Evolutionary conservation across 768 basidiomycete species (phyloP), one percentile per base, ranked within the genome.

Genomic region (Phylloporus sp.): DNA sequence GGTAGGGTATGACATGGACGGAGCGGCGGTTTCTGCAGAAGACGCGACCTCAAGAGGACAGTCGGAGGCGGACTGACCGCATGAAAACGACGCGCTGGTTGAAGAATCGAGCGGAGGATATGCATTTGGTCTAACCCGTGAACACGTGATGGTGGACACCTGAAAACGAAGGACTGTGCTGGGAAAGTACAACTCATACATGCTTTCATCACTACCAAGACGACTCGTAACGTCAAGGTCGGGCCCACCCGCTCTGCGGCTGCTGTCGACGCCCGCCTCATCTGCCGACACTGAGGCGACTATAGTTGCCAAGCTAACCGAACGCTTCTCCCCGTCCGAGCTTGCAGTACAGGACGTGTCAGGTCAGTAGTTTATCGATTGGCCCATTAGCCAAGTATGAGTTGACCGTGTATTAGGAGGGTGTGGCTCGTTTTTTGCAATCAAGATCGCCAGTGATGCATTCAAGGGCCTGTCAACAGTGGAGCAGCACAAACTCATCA

Each of bases 351-450:
- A 94, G 72, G 95, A 99, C 69, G 81, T 95, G n/a, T 98, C 95
- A 24, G 95, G 95, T 94, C 22, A 55, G 80, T 64, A 26, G 22
- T n/a, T 42, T n/a, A 44, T 34, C 42, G 13, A 39, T 39, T n/a
- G n/a, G n/a, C n/a, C n/a, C 18, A 26, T 15, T 50, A n/a, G n/a
- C n/a, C 6, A 4, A 49, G 26, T 56, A 29, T 42, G 29, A 42
- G 40, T 51, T 46, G 13, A 56, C 46, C 36, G 43, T 60, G 15
- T 44, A 13, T 28, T 41, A 97, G 95, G 94, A 48, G 97, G 97
- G 22, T 98, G 97, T 65, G 97, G 97, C n/a, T 80, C 85, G 5
- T 99, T 98, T 71, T 99, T 95, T 61, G 90, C 94, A 38, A 95
- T 99, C 55, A 79, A 81, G 12, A 89, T 99, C 55, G 80, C 88